These are phyloP conservation scores for Rhynchosporium secalis DNA, from an alignment of 2,329 filamentous ascomycete species.

Conservation along the genomic window DNA sequence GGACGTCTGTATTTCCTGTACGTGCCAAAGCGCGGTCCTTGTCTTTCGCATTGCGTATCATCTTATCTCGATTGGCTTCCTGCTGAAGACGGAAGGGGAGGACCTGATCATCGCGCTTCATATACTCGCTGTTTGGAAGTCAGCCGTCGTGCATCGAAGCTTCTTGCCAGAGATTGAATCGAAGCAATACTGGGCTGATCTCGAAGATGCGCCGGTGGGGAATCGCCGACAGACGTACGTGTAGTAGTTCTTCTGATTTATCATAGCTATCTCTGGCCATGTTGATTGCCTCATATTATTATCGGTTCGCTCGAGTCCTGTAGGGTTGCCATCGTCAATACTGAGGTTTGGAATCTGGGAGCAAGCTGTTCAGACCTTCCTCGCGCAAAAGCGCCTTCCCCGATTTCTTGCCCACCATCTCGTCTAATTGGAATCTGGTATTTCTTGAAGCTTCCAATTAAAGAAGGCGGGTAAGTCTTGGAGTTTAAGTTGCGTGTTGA, in stretches of 20 bases:
- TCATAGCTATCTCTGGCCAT: slow-evolving; percentile 89
- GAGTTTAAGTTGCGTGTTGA: not conserved
- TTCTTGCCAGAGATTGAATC: not conserved
- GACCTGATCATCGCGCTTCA: slow-evolving; percentile 97
- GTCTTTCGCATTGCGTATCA: slow-evolving; percentile 85
- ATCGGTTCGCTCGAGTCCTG: slow-evolving; percentile 92
- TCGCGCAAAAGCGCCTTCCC: slow-evolving; percentile 41
- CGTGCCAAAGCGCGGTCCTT: slow-evolving; percentile 82
- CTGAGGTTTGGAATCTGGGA: slow-evolving; percentile 3
- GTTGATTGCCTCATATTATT: slow-evolving; percentile 96
- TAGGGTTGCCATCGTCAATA: slow-evolving; percentile 18
- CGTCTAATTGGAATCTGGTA: slow-evolving; percentile 8
- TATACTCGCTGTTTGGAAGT: slow-evolving; percentile 70
- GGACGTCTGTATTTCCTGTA: slow-evolving; percentile 65
- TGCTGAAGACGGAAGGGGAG: slow-evolving; percentile 84
- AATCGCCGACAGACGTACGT: slow-evolving; percentile 60
- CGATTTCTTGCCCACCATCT: slow-evolving; percentile 42
- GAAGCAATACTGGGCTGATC: not conserved
- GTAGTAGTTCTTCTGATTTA: slow-evolving; percentile 99
- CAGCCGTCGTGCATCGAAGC: slow-evolving; percentile 7
- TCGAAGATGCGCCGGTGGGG: not conserved
- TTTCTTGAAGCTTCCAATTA: not conserved
- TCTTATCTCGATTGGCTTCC: slow-evolving; percentile 80
- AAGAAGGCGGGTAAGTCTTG: not conserved
- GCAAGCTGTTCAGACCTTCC: slow-evolving; percentile 34